Percentiles rank a stretch among this genome's conserved stretches.
phyloP scores from a whole-genome alignment of 1,284 basidiomycete genomes.

The Phaffia rhodozyma region DNA sequence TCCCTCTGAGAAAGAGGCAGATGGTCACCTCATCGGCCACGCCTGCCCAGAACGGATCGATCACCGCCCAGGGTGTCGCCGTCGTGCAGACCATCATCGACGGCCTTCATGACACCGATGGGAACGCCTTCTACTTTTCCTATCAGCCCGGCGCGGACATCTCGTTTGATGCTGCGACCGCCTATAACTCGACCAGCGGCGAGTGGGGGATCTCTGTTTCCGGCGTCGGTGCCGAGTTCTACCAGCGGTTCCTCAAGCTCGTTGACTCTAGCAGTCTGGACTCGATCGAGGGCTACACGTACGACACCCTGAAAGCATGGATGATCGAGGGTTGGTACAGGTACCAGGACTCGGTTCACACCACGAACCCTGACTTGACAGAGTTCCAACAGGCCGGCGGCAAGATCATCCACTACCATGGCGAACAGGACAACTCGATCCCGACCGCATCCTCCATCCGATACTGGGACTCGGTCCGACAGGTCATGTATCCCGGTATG shows the following conservation, averaged over 20 bases:
- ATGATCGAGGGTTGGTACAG: constrained; percentile 15
- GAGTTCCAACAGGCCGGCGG: constrained; percentile 20
- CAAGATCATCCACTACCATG: constrained; percentile 25
- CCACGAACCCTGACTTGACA: constrained; percentile 20
- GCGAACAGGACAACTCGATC: constrained; percentile 20
- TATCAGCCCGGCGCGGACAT: constrained; percentile 12
- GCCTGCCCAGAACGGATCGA: not conserved
- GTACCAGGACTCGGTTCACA: constrained; percentile 11
- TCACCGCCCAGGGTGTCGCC: constrained; percentile 6
- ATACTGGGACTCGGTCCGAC: constrained; percentile 16
- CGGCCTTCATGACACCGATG: constrained; percentile 9
- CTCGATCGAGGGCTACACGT: constrained; percentile 15
- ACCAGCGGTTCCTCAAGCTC: not conserved
- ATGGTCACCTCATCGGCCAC: not conserved
- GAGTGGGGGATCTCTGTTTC: not conserved
- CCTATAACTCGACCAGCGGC: not conserved
- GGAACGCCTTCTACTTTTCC: constrained; percentile 9
- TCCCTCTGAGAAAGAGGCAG: not conserved
- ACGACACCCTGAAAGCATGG: constrained; percentile 18
- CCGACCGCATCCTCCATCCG: constrained; percentile 12
- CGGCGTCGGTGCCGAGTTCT: not conserved
- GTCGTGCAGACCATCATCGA: constrained; percentile 9
- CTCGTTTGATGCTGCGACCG: constrained; percentile 2
- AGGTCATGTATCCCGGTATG: not conserved
- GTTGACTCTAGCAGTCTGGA: constrained; percentile 1